Percentiles rank a stretch among this genome's conserved stretches.
Evolutionary conservation across 176 grass and related monocot species (phyloP).

Genomic region (Puccinellia tenuiflora): DNA sequence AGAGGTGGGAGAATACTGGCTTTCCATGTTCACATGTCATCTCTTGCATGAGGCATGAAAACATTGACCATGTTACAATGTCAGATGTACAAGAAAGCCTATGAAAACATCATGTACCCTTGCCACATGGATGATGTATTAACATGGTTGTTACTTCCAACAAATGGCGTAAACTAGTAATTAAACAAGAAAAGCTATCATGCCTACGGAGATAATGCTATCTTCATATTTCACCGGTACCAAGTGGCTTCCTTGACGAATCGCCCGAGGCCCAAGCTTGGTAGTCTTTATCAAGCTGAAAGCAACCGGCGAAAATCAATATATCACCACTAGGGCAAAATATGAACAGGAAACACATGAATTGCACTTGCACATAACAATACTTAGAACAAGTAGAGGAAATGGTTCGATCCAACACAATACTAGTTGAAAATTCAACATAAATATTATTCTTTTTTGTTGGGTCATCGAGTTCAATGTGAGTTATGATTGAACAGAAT

Average conservation of each 20-base stretch:
- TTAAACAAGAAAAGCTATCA: conserved; percentile 15
- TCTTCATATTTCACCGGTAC: conserved; percentile 91
- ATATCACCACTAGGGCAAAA: neutral
- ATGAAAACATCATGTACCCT: too few relatives aligned
- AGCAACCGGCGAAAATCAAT: neutral
- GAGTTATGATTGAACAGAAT: neutral
- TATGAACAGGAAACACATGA: neutral
- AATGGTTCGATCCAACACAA: neutral
- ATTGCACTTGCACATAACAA: neutral
- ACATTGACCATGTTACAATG: too few relatives aligned
- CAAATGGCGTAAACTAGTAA: neutral
- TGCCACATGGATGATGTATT: neutral
- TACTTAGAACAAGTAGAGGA: neutral
- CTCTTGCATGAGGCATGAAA: too few relatives aligned
- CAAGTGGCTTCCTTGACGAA: conserved; percentile 77
- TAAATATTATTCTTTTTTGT: neutral
- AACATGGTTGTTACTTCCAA: neutral
- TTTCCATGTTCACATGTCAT: too few relatives aligned
- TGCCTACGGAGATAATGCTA: neutral
- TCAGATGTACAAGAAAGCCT: too few relatives aligned
- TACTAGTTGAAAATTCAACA: neutral
- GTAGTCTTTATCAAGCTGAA: conserved; percentile 93
- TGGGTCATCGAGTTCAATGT: neutral
- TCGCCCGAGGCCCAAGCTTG: conserved; percentile 90
- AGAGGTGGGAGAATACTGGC: too few relatives aligned